Evolutionary conservation across 805 yeast species (phyloP).

Genomic region (Jamesozyma jinghongensis): DNA sequence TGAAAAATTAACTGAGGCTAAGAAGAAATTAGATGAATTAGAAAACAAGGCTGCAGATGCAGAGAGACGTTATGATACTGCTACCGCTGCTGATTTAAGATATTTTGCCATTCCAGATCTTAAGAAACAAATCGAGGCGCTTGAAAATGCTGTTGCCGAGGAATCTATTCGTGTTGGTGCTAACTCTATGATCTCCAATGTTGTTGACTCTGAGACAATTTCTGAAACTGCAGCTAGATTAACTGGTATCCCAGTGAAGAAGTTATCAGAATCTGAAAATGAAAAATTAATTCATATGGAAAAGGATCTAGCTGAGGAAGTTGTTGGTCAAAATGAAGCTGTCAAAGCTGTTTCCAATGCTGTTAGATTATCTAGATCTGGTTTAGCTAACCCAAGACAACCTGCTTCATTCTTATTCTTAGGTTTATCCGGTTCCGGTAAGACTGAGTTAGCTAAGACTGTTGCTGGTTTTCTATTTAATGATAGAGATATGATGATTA

Average conservation of each 20-base stretch:
- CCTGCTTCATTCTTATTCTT: constrained; percentile 93
- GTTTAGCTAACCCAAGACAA: constrained; percentile 90
- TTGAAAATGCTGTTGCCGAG: constrained; percentile 71
- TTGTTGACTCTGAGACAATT: constrained; percentile 84
- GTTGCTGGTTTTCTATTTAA: constrained; percentile 93
- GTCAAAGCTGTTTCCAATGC: constrained; percentile 95
- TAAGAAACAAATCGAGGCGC: constrained; percentile 58
- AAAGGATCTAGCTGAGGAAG: constrained; percentile 65
- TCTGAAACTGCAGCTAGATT: constrained; percentile 96
- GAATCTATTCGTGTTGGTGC: constrained; percentile 55
- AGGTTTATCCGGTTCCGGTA: constrained; percentile 96
- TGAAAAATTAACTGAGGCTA: constrained; percentile 80
- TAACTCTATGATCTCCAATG: constrained; percentile 70
- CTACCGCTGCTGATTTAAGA: constrained; percentile 89
- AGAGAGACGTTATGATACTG: constrained; percentile 92
- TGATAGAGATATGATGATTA: constrained; percentile 92
- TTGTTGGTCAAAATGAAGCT: constrained; percentile 94
- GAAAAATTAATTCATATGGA: constrained; percentile 93
- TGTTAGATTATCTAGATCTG: constrained; percentile 85
- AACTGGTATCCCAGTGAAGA: constrained; percentile 94
- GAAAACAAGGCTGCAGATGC: constrained; percentile 93
- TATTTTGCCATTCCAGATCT: constrained; percentile 97
- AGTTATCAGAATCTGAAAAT: constrained; percentile 92
- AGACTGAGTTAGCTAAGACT: constrained; percentile 95
- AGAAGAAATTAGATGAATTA: constrained; percentile 84